Conservation (phyloP, 2,329 filamentous ascomycete genomes). For the Ceratocystis alfenasii region DNA sequence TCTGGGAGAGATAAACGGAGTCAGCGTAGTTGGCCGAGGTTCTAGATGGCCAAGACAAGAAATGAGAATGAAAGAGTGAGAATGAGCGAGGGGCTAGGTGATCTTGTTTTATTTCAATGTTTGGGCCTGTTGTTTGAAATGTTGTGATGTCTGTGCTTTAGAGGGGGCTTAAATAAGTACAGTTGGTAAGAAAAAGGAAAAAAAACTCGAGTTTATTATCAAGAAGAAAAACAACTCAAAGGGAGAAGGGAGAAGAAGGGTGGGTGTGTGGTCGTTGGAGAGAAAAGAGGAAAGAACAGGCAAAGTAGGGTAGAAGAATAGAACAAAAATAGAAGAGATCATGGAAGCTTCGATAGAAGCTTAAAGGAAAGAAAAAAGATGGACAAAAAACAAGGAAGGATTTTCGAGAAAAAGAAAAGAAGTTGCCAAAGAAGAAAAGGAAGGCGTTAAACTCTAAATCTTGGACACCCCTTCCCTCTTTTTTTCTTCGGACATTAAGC, state of each 20-base stretch:
- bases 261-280: too few species aligned
- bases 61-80: not conserved
- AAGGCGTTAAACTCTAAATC: not conserved
- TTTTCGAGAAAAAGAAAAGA: not conserved
- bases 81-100: not conserved
- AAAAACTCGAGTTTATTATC: not conserved
- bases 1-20: not conserved
- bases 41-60: not conserved
- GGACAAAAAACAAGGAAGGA: not conserved
- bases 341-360: slow-evolving; percentile 1
- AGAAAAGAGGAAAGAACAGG: not conserved
- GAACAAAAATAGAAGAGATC: not conserved
- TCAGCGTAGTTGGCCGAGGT: not conserved
- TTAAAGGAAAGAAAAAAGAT: not conserved
- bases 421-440: slow-evolving; percentile 2
- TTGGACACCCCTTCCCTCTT: too few species aligned
- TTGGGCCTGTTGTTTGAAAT: slow-evolving; percentile 5
- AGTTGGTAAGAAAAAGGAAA: not conserved
- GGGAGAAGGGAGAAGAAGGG: too few species aligned
- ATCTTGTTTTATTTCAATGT: not conserved
- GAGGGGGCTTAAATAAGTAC: not conserved
- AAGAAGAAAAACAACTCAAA: too few species aligned
- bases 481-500: not conserved
- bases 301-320: not conserved
- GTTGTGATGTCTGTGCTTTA: not conserved